These are phyloP conservation scores for Pelargonium nanum DNA, from an alignment of 345 rosid species.

Conservation along the genomic window DNA sequence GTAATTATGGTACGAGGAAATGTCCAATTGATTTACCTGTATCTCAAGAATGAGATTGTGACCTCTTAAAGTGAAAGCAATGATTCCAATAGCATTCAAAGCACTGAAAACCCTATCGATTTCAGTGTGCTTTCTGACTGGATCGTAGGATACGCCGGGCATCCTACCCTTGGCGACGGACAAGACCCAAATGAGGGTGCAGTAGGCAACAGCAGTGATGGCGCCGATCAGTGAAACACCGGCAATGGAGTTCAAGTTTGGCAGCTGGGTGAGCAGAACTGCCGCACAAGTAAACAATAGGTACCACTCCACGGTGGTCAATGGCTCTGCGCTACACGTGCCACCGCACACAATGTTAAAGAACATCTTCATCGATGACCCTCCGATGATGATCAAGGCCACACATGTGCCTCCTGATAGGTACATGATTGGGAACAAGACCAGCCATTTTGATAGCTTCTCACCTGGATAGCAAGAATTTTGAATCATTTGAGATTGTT, in stretches of 20 bases:
- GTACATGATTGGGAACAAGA: constrained; percentile 43
- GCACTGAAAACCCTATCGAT: constrained; percentile 22
- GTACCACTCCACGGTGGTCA: constrained; percentile 45
- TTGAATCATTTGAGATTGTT: background rate
- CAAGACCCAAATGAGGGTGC: constrained; percentile 49
- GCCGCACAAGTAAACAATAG: constrained; percentile 39
- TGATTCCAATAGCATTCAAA: constrained; percentile 50
- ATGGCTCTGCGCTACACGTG: constrained; percentile 26
- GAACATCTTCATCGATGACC: constrained; percentile 23
- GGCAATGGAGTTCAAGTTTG: constrained; percentile 55
- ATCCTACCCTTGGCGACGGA: constrained; percentile 31
- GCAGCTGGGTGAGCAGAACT: constrained; percentile 47
- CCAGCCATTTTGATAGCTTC: constrained; percentile 38
- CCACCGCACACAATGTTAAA: constrained; percentile 23
- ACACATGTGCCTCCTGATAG: constrained; percentile 62
- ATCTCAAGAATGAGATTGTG: constrained; percentile 67
- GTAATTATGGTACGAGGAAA: background rate
- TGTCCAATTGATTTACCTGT: constrained; percentile 49
- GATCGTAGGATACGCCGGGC: constrained; percentile 32
- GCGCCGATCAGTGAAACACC: constrained; percentile 49
- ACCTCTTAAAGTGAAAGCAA: constrained; percentile 62
- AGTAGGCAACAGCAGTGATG: constrained; percentile 38
- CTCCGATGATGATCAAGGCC: constrained; percentile 45
- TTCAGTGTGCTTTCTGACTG: constrained; percentile 4
- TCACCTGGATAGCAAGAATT: constrained; percentile 23